These are phyloP conservation scores for Pittosporum tobira DNA, from an alignment of 129 eudicot genomes.

Conservation along the genomic window DNA sequence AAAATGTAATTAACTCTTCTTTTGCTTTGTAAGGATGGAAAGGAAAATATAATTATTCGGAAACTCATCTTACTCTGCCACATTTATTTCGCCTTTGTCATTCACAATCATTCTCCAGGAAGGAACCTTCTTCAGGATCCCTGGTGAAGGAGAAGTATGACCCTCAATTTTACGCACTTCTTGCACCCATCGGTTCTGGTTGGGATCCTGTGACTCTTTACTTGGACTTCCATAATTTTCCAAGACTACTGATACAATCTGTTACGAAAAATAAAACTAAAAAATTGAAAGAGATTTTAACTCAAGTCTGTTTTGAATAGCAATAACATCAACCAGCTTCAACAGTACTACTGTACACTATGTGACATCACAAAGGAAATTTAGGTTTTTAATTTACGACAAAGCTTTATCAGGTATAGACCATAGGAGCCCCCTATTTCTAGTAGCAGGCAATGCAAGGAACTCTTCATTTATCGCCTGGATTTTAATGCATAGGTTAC, in stretches of 20 bases:
- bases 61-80: slow-evolving; percentile 44
- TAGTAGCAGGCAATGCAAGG: no score
- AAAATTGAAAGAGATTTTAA: slow-evolving; percentile 3
- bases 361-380: not conserved
- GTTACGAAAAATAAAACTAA: slow-evolving; percentile 11
- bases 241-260: slow-evolving; percentile 85
- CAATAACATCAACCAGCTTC: not conserved
- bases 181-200: slow-evolving; percentile 46
- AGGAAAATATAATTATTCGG: not conserved
- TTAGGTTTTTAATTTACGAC: no score
- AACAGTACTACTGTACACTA: not conserved
- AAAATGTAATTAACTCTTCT: not conserved
- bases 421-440: no score
- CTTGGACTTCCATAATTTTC: slow-evolving; percentile 56
- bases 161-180: slow-evolving; percentile 56
- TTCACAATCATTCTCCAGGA: slow-evolving; percentile 71
- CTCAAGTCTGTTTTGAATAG: not conserved
- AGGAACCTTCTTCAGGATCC: slow-evolving; percentile 40
- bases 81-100: slow-evolving; percentile 74
- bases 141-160: slow-evolving; percentile 32
- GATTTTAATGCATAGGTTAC: no score
- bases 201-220: slow-evolving; percentile 38
- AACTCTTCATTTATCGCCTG: no score
- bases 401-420: no score
- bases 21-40: not conserved